Percentiles rank a stretch among this genome's conserved stretches.
phyloP scores from a whole-genome alignment of 352 stramenopile genomes.

The Pythium coloratum region DNA sequence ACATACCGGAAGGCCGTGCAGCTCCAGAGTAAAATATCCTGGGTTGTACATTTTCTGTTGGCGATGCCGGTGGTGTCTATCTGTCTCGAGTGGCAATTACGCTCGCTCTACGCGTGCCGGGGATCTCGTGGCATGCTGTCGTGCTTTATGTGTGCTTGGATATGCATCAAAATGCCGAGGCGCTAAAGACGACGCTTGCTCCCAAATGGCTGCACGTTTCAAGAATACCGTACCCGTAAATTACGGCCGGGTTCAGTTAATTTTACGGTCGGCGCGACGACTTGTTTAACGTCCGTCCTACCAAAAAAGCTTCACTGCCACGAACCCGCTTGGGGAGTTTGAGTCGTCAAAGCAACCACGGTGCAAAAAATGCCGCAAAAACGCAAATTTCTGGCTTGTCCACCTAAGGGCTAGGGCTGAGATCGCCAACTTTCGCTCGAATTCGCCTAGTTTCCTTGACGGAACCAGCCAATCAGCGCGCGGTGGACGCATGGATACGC shows the following conservation, averaged over 20 bases:
- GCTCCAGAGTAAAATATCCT: no score
- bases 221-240: slow-evolving; percentile 2
- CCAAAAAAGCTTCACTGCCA: slow-evolving; percentile 10
- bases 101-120: no score
- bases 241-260: slow-evolving; percentile 22
- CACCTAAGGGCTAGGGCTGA: slow-evolving; percentile 18
- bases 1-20: no score
- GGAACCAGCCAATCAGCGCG: slow-evolving; percentile 26
- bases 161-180: not conserved
- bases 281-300: slow-evolving; percentile 25
- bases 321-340: not conserved
- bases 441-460: slow-evolving; percentile 27
- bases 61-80: no score
- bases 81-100: no score
- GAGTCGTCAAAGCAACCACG: not conserved
- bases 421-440: not conserved
- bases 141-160: slow-evolving; percentile 10
- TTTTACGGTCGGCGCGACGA: slow-evolving; percentile 18
- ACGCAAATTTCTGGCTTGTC: not conserved
- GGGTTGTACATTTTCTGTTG: no score
- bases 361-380: not conserved
- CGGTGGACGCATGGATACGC: slow-evolving; percentile 24
- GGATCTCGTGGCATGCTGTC: no score
- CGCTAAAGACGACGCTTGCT: slow-evolving; percentile 3
- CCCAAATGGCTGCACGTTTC: slow-evolving; percentile 3